These are phyloP conservation scores for Podospora pseudopauciseta DNA, from an alignment of 495 filamentous ascomycete species.

Conservation along the genomic window DNA sequence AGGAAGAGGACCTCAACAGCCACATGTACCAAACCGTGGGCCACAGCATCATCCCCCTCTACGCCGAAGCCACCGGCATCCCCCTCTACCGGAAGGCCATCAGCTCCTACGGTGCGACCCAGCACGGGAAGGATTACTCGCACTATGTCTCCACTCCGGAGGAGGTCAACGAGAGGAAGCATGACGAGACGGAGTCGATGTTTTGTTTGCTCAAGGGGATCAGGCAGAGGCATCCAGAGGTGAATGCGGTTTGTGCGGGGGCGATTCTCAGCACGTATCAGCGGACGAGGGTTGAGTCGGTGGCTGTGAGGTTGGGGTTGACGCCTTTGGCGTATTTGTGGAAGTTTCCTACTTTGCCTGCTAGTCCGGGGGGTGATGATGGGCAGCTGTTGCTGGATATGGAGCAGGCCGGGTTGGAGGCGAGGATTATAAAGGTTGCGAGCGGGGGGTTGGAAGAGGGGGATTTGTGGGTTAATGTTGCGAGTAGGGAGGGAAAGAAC, in stretches of 20 bases:
- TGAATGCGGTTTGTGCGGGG: slow-evolving; percentile 81
- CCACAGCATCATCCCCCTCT: slow-evolving; percentile 81
- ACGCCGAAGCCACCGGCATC: slow-evolving; percentile 68
- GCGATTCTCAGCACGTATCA: slow-evolving; percentile 95
- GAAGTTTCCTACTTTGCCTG: slow-evolving; percentile 76
- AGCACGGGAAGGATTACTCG: slow-evolving; percentile 60
- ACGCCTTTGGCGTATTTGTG: slow-evolving; percentile 82
- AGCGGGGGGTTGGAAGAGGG: slow-evolving; percentile 80
- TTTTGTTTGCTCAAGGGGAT: slow-evolving; percentile 66
- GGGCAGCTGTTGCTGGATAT: slow-evolving; percentile 74
- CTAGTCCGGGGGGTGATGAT: slow-evolving; percentile 35
- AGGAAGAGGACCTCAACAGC: slow-evolving; percentile 69
- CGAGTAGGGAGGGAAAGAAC: slow-evolving; percentile 46
- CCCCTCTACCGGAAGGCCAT: slow-evolving; percentile 79
- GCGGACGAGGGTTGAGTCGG: slow-evolving; percentile 86
- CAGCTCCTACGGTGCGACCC: slow-evolving; percentile 56
- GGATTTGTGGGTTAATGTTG: slow-evolving; percentile 81
- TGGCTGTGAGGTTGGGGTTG: slow-evolving; percentile 72
- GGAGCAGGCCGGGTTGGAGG: slow-evolving; percentile 68
- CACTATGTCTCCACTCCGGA: slow-evolving; percentile 15
- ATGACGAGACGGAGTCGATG: slow-evolving; percentile 86
- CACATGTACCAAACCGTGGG: slow-evolving; percentile 99
- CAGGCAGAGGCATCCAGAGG: slow-evolving; percentile 61
- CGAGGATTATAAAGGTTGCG: slow-evolving; percentile 89
- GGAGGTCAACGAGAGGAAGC: neutral